A percentile compares a stretch with the other conserved stretches of the same genome.
phyloP scores from a whole-genome alignment of 2,329 filamentous ascomycete species.

The Nemania sp. region DNA sequence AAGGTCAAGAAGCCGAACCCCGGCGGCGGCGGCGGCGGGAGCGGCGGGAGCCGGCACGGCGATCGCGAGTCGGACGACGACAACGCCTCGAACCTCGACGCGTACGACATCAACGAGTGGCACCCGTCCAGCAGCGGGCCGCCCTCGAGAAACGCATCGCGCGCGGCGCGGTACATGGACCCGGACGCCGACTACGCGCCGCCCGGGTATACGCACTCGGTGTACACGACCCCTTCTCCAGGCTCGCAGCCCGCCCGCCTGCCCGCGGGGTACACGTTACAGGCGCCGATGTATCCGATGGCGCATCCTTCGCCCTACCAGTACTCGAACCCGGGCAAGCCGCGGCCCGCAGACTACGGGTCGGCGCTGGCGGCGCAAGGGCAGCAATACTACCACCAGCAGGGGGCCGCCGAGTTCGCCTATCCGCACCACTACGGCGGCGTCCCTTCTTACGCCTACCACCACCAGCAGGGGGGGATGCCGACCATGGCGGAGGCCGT shows the following conservation, averaged over 20 bases:
- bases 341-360: constrained; percentile 46
- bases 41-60: constrained; percentile 24
- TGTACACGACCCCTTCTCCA: constrained; percentile 25
- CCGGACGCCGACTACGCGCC: constrained; percentile 39
- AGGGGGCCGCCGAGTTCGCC: constrained; percentile 32
- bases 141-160: constrained; percentile 39
- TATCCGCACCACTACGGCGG: constrained; percentile 28
- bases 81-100: constrained; percentile 52
- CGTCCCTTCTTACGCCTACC: constrained; percentile 11
- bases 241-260: constrained; percentile 20
- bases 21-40: constrained; percentile 29
- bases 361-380: constrained; percentile 35
- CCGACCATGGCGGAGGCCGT: constrained; percentile 30
- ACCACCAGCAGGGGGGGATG: constrained; percentile 18
- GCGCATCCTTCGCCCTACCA: constrained; percentile 42
- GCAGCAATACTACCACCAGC: constrained; percentile 48
- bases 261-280: constrained; percentile 24
- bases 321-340: constrained; percentile 44
- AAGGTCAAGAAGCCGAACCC: constrained; percentile 42
- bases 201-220: constrained; percentile 24
- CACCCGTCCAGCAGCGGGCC: constrained; percentile 30
- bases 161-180: constrained; percentile 41
- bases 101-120: constrained; percentile 42
- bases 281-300: constrained; percentile 26
- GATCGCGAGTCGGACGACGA: constrained; percentile 43